phyloP scores from a whole-genome alignment of 257 asterid genomes.

The Craterostigma plantagineum region DNA sequence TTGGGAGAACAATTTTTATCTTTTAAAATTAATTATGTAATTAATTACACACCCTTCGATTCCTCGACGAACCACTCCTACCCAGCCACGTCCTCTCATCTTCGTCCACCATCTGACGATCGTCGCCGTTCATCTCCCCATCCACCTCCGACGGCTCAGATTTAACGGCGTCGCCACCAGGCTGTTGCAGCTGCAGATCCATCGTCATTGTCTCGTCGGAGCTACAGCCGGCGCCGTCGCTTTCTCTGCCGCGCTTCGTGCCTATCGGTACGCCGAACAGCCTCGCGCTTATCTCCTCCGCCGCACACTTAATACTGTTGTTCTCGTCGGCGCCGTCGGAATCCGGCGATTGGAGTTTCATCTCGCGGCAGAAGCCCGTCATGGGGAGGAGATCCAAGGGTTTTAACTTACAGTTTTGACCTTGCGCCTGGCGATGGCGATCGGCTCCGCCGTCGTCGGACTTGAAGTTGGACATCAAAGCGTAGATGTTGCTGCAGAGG shows the following conservation, averaged over 20 bases:
- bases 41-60: slow-evolving; percentile 4
- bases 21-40: too few species aligned
- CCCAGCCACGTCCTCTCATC: background rate
- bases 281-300: slow-evolving; percentile 13
- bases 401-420: slow-evolving; percentile 5
- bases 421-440: slow-evolving; percentile 12
- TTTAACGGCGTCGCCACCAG: slow-evolving; percentile 5
- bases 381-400: slow-evolving; percentile 6
- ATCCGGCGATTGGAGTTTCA: background rate
- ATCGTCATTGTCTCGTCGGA: background rate
- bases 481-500: slow-evolving; percentile 41
- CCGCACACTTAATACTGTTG: slow-evolving; percentile 6
- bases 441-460: background rate
- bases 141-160: slow-evolving; percentile 10
- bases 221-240: slow-evolving; percentile 1
- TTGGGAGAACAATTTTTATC: too few species aligned
- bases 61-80: background rate
- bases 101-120: background rate
- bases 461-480: slow-evolving; percentile 42
- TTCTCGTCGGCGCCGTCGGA: slow-evolving; percentile 6
- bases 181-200: slow-evolving; percentile 18
- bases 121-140: slow-evolving; percentile 4
- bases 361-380: slow-evolving; percentile 4
- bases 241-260: slow-evolving; percentile 14
- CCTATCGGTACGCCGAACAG: slow-evolving; percentile 15